These are phyloP conservation scores for Chernovozyma sophiae-reginae DNA, from an alignment of 1,139 yeast genomes.

Conservation along the genomic window DNA sequence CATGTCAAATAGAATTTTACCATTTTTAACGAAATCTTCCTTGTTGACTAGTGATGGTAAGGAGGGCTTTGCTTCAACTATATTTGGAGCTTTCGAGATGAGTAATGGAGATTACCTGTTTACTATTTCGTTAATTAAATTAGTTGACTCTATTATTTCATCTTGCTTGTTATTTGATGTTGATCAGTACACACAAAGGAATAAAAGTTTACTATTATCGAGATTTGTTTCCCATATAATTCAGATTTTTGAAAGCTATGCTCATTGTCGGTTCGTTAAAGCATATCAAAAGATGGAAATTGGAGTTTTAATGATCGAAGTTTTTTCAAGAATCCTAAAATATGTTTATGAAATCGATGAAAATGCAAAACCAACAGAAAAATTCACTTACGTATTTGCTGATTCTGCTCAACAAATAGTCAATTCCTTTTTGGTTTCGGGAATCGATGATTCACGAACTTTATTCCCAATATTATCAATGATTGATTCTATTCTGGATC, in stretches of 20 bases:
- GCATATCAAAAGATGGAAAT: conserved; percentile 58
- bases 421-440: conserved; percentile 53
- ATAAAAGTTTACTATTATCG: conserved; percentile 52
- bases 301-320: conserved; percentile 52
- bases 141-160: conserved; percentile 17
- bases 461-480: conserved; percentile 52
- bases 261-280: conserved; percentile 61
- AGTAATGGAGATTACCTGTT: conserved; percentile 64
- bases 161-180: conserved; percentile 22
- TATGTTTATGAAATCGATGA: conserved; percentile 59
- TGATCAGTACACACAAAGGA: conserved; percentile 33
- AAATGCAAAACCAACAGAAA: conserved; percentile 29
- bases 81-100: conserved; percentile 73
- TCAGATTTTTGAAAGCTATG: conserved; percentile 69
- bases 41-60: conserved; percentile 63
- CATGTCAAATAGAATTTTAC: conserved; percentile 72
- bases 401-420: conserved; percentile 48
- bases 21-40: conserved; percentile 64
- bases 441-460: conserved; percentile 49
- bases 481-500: conserved; percentile 42
- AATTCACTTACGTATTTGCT: conserved; percentile 48
- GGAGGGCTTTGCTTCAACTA: conserved; percentile 60
- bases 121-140: conserved; percentile 53
- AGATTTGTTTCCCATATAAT: conserved; percentile 55
- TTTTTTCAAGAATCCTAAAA: conserved; percentile 53